phyloP scores from a whole-genome alignment of 2,329 filamentous ascomycete species.

The Tolypocladium pustulatum region DNA sequence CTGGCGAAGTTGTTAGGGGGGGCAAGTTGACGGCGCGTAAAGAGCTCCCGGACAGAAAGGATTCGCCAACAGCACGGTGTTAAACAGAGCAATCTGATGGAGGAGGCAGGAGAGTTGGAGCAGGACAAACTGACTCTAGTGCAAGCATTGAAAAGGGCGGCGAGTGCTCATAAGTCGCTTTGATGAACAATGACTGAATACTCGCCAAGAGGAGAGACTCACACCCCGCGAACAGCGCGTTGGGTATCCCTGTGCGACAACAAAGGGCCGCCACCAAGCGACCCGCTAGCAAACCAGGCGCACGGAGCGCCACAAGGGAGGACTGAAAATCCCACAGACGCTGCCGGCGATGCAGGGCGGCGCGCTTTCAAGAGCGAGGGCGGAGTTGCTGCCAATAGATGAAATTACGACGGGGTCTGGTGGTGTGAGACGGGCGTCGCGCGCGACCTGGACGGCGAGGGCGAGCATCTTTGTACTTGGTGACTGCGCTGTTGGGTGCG shows the following conservation, averaged over 20 bases:
- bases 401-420: not conserved
- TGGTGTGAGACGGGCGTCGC: not conserved
- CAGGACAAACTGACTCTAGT: constrained; percentile 15
- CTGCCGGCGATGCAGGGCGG: not conserved
- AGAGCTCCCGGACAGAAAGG: not conserved
- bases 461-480: not conserved
- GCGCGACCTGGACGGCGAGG: not conserved
- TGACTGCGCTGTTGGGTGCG: not conserved
- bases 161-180: not conserved
- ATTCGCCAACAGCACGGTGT: not conserved
- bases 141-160: constrained; percentile 11
- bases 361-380: not conserved
- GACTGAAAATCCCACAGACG: not conserved
- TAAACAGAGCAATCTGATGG: not conserved
- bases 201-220: not conserved
- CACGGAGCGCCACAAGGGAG: not conserved
- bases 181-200: not conserved
- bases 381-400: not conserved
- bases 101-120: not conserved
- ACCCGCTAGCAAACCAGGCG: not conserved
- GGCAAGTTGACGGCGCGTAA: not conserved
- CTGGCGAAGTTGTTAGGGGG: not conserved
- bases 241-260: not conserved
- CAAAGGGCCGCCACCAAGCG: not conserved
- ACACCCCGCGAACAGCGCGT: not conserved